Evolutionary conservation across 2,329 filamentous ascomycete genomes (phyloP), one percentile per base, ranked within the genome.

Genomic region (Elsinoe australis): DNA sequence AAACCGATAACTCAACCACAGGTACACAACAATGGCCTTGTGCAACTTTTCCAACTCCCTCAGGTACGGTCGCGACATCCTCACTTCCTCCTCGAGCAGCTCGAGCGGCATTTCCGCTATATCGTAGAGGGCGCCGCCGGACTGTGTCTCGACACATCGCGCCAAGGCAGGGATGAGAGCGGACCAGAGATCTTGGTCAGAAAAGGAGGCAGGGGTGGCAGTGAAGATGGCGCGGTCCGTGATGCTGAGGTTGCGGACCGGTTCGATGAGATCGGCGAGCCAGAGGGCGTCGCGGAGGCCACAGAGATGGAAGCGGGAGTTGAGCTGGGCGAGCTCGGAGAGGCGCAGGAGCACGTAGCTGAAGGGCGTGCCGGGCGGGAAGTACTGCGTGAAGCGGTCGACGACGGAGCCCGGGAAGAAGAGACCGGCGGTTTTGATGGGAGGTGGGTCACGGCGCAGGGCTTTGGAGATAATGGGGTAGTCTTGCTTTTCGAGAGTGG

Each of bases 1-100:
- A 64, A 90, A 94, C 5, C 90, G 82, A 65, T 90, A 96, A 57
- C 85, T 90, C 12, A 98, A 73, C 92, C 92, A 98, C 1, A 94
- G 74, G 61, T 96, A 98, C 38, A 89, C 70, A 35, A 90, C 87
- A 29, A 98, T 70, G 21, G 79, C 73, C 58, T 86, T 85, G 68
- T 98, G 92, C 12, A 98, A 72, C 2, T 70, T 64, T 63, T 98
- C 92, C 15, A 96, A 71, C 6, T 72, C 67, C 48, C 71, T 69
- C 8, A 98, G 72, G 55, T 87, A 86, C 0, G 70, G 63, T 47
- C 74, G 67, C 10, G 65, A 62, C 1, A 62, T 62, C 0, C 66
- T 67, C 1, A 71, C 62, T 0, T 67, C 58, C 19, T 69, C 51
- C 52, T 95, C 86, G 2, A 96, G 73, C 2, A 83, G 63, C 53